Percentiles rank a stretch among this genome's conserved stretches.
These are phyloP conservation scores for Cryptococcus depauperatus DNA, from an alignment of 1,284 basidiomycete genomes.

Conservation along the genomic window DNA sequence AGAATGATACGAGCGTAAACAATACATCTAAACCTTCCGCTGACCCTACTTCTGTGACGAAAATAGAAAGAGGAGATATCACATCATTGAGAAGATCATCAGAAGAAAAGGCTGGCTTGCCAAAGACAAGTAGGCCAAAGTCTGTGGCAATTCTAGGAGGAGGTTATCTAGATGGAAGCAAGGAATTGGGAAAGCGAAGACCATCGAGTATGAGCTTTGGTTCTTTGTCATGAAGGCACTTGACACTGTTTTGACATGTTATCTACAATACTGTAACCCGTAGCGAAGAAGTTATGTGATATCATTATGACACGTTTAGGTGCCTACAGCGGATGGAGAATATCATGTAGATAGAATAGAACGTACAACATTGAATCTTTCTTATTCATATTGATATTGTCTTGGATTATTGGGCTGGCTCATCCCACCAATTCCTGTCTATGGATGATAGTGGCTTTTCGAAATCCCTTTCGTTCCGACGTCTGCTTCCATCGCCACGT, in stretches of 20 bases:
- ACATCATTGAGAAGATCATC: neutral
- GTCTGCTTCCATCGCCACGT: conserved; percentile 5
- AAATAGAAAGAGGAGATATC: neutral
- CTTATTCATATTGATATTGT: no score
- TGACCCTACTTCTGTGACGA: neutral
- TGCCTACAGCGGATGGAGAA: no score
- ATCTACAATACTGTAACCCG: no score
- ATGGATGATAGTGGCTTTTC: neutral
- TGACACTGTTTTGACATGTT: neutral
- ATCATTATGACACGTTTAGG: no score
- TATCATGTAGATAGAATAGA: no score
- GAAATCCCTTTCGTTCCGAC: neutral
- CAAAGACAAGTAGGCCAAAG: conserved; percentile 2
- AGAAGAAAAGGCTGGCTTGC: neutral
- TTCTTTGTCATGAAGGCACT: neutral
- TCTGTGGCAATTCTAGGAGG: conserved; percentile 12
- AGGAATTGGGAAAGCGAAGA: conserved; percentile 3
- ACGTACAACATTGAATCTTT: no score
- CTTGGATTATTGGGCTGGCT: neutral
- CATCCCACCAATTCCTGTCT: neutral
- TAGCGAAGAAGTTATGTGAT: no score
- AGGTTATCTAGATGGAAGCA: conserved; percentile 11
- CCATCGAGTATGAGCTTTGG: conserved; percentile 3
- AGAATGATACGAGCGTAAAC: no score
- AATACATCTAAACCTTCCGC: no score